Evolutionary conservation across 1,284 basidiomycete genomes (phyloP), one percentile per base, ranked within the genome.

Genomic region (Neonothopanus nambi): DNA sequence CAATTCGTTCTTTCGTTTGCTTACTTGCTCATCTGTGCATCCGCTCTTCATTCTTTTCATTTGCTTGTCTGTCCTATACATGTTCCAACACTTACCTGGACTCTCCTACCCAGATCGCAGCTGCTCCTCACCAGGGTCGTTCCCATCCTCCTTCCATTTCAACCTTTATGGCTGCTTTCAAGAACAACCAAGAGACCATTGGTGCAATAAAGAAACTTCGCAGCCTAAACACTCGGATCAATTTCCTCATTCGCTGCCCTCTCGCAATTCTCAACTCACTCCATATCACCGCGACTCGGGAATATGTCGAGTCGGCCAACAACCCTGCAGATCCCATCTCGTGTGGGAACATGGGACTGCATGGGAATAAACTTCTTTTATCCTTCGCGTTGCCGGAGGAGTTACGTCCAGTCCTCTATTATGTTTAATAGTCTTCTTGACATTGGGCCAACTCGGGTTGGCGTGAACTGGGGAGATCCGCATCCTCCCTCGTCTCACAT

Each of bases 181-280:
- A n/a, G n/a, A n/a, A 55, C 13, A 77, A 78, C 58, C 55, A 66
- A 39, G 74, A 74, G 1, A 68, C 74, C 1, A 68, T 75, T 12
- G 68, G 67, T 3, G 73, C 73, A 1, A 63, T 71, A 35, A 51
- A 58, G 8, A 67, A 70, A 37, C 69, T 71, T 2, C 50, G 66
- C 1, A 67, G 66, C 38, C 39, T 62, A 0, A 76, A 74, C 45
- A 44, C 38, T 5, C 58, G 67, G 39, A 66, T 73, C 15, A 78
- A 78, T 52, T 28, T 61, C 0, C 65, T 63, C 15, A 61, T 76
- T 18, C 61, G 65, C 11, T 60, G 67, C 5, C 61, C 65, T 0
- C 52, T 58, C 11, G 18, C 50, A 3, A 49, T 66, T 21, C 57
- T 69, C 8, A 44, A 57, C 12, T 50, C 61, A 0, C 23, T 21